Evolutionary conservation across 179 eudicot genomes (phyloP).

Genomic region (Spergularia azorica): DNA sequence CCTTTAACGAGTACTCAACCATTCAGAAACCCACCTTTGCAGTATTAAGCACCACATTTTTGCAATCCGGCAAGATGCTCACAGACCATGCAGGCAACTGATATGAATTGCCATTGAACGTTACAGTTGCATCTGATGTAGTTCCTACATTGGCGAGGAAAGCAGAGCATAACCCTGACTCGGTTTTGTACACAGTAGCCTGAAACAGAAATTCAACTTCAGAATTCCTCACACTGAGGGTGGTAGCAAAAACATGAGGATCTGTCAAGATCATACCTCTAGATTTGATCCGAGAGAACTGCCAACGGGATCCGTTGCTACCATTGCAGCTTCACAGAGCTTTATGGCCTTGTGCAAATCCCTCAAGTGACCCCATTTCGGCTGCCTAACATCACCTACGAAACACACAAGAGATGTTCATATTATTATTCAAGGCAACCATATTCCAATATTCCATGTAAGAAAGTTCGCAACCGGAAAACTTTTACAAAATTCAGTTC

Average conservation of each 20-base stretch:
- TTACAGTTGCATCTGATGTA: conserved; percentile 68
- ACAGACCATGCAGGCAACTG: conserved; percentile 96
- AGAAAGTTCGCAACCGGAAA: background rate
- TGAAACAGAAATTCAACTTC: conserved; percentile 31
- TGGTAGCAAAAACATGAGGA: background rate
- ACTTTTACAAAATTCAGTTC: too few species aligned
- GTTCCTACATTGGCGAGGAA: conserved; percentile 76
- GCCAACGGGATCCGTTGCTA: conserved; percentile 76
- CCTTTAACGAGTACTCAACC: background rate
- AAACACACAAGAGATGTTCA: background rate
- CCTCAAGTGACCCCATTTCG: conserved; percentile 94
- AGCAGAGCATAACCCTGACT: conserved; percentile 71
- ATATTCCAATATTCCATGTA: background rate
- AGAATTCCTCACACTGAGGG: background rate
- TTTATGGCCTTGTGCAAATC: conserved; percentile 92
- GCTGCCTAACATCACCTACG: conserved; percentile 69
- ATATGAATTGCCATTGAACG: conserved; percentile 74
- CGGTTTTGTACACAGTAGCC: conserved; percentile 74
- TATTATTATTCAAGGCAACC: too few species aligned
- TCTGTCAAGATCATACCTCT: conserved; percentile 50
- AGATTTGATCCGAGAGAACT: conserved; percentile 65
- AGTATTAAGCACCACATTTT: conserved; percentile 82
- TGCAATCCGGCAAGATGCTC: conserved; percentile 99
- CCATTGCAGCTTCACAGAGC: conserved; percentile 88
- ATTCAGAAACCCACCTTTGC: conserved; percentile 65